Evolutionary conservation across 768 basidiomycete genomes (phyloP), one percentile per base, ranked within the genome.

Genomic region (Termitomyces heimii): DNA sequence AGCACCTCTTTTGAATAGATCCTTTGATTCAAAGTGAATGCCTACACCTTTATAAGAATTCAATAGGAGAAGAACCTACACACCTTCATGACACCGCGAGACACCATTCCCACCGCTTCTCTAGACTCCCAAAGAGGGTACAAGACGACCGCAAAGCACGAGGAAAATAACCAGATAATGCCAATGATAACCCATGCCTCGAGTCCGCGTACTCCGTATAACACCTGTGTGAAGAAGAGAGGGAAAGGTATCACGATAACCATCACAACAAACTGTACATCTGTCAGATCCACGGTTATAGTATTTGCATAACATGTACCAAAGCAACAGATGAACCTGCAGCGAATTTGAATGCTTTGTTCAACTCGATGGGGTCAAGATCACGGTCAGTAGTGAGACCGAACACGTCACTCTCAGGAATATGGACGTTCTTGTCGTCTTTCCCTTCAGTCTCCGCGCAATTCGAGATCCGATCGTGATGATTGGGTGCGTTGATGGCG

Each of bases 61-160:
- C 20, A 34, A 34, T 2, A 3, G 10, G 34, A 29, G n/a, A 1
- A 22, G 24, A 14, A 16, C 6, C 2, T 1, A 54, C 69, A 51
- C 40, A 86, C 90, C 80, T 85, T 90, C 61, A 83, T 61, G 42
- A 92, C 71, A 7, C 92, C 90, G 48, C 67, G 69, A 26, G 60
- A 34, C 49, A 95, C 89, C 67, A 82, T 71, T 6, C 14, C 35
- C 46, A 98, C 66, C 0, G 89, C 91, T 5, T 60, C 73, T 42
- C 91, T 75, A 53, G 89, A 92, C 75, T 98, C 94, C 73, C 79
- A 96, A 4, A 96, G 73, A 20, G 94, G 94, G 64, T 92, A 93
- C 14, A 96, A 24, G 20, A 95, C 91, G 43, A 93, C 90, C 7
- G 82, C 74, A 58, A 87, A 77, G 4, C 84, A 76, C 1, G 91